These are phyloP conservation scores for Polytrichum formosum DNA, from an alignment of 225 moss, liverwort and hornwort genomes.

Conservation along the genomic window DNA sequence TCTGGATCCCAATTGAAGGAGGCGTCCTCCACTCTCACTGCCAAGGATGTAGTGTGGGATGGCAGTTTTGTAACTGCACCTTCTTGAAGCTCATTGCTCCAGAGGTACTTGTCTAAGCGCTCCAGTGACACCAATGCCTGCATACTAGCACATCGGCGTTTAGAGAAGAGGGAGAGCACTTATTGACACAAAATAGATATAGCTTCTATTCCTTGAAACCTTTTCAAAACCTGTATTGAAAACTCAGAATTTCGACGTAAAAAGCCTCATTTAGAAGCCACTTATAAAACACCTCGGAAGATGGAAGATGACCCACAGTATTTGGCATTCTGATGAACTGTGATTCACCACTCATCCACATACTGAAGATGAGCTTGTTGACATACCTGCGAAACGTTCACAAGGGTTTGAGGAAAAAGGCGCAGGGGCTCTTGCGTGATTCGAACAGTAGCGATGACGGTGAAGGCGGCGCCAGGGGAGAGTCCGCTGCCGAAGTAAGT, in stretches of 20 bases:
- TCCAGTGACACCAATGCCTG: conserved; percentile 65
- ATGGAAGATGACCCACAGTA: too few species aligned
- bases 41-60: conserved; percentile 31
- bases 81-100: conserved; percentile 72
- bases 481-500: conserved; percentile 43
- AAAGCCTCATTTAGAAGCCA: too few species aligned
- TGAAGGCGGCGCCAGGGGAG: conserved; percentile 62
- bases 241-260: too few species aligned
- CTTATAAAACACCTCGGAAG: too few species aligned
- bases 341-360: too few species aligned
- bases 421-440: conserved; percentile 87
- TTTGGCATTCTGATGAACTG: too few species aligned
- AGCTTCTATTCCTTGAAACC: too few species aligned
- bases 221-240: too few species aligned
- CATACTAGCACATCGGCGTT: conserved; percentile 6
- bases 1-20: conserved; percentile 77
- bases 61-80: conserved; percentile 50
- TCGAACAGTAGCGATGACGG: conserved; percentile 76
- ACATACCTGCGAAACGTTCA: conserved; percentile 62
- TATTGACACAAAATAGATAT: too few species aligned
- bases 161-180: too few species aligned
- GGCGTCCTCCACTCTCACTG: conserved; percentile 50
- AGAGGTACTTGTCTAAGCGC: conserved; percentile 70
- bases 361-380: not conserved
- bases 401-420: conserved; percentile 70